Base-by-base conservation (phyloP, 2,329 filamentous ascomycete species). In the Biscogniauxia marginata region DNA sequence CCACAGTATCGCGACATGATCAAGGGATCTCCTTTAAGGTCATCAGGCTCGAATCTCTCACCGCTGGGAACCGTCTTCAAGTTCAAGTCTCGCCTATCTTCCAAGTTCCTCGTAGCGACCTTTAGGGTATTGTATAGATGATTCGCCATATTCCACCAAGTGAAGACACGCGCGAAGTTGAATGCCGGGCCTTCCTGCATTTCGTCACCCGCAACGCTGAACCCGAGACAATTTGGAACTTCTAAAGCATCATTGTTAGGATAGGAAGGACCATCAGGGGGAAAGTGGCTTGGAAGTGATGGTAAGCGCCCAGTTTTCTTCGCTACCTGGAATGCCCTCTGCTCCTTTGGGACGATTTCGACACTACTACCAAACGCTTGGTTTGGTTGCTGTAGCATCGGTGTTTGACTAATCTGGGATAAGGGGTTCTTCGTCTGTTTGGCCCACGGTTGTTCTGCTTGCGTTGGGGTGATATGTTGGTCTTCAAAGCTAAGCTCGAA, bases 121-220 rank as follows among this genome's bases (percentile, higher is more conserved):
- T 58, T 50, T 18, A 63, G 59, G 9, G 54, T 48, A 25, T 49
- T 22, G 44, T 58, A 49, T 1, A 63, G 30, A 5, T 53, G 54
- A 19, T 55, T 58, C 3, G 61, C 53, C 47, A 63, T 50, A 21
- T 63, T 56, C 52, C 60, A 58, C 61, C 61, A 63, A 9, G 61
- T 58, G 52, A 63, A 57, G 1, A 58, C 47, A 7, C 61, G 57
- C 1, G 61, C 61, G 16, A 60, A 63, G 50, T 63, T 63, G 39
- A 62, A 63, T 6, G 58, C 52, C 1, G 61, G 60, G 3, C 61
- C 61, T 23, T 61, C 57, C 39, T 63, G 61, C 21, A 56, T 60
- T 45, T 63, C 60, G 11, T 59, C 56, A 44, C 59, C 57, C 4
- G 47, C 55, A 19, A 62, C 52, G n/a, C 50, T 55, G 21, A 62